Evolutionary conservation across 345 rosid genomes (phyloP).

Genomic region (Populus alba): DNA sequence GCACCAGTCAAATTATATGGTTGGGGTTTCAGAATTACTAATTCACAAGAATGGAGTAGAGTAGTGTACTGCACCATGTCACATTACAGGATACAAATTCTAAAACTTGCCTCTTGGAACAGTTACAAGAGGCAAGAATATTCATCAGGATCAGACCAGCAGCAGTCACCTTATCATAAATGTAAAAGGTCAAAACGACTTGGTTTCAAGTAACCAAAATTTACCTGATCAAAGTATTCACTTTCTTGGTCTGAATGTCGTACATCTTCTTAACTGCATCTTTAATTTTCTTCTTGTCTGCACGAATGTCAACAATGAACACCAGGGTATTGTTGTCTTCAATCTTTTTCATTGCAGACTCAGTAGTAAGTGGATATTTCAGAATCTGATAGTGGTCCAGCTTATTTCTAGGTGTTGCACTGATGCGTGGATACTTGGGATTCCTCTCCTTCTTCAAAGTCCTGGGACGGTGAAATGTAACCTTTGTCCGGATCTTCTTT

Average conservation of each 20-base stretch:
- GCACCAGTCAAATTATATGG: neutral
- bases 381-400: conserved; percentile 87
- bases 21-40: neutral
- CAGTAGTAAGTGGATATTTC: conserved; percentile 91
- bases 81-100: no score
- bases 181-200: neutral
- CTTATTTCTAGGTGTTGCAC: conserved; percentile 82
- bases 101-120: neutral
- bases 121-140: neutral
- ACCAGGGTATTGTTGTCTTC: conserved; percentile 96
- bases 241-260: conserved; percentile 90
- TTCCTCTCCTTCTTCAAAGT: conserved; percentile 69
- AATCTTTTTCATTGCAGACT: conserved; percentile 91
- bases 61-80: no score
- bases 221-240: conserved; percentile 88
- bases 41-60: neutral
- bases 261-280: conserved; percentile 95
- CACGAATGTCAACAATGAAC: conserved; percentile 91
- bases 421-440: conserved; percentile 73
- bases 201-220: neutral
- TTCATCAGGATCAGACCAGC: neutral
- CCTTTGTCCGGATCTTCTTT: conserved; percentile 77
- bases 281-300: conserved; percentile 88
- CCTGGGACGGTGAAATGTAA: conserved; percentile 87
- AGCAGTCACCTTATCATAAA: neutral